A percentile compares a stretch with the other conserved stretches of the same genome.
Conservation (phyloP, 2,329 filamentous ascomycete genomes). For the Sordariomycetes sp. region DNA sequence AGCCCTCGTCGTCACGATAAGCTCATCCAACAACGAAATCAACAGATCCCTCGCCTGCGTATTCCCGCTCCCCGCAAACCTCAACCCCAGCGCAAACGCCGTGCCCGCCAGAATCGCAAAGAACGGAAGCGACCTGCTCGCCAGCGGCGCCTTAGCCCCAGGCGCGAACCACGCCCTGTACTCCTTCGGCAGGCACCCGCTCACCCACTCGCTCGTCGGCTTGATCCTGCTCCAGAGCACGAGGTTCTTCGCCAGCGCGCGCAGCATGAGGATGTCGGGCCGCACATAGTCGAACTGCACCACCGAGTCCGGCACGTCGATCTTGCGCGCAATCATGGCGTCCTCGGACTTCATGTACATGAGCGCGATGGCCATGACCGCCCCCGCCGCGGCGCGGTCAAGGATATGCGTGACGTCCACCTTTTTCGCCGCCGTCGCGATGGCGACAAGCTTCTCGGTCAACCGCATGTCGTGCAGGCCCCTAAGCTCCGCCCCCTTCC, state of each 20-base stretch:
- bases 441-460: conserved; percentile 71
- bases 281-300: conserved; percentile 92
- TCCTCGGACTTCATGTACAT: conserved; percentile 98
- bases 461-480: conserved; percentile 90
- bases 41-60: conserved; percentile 65
- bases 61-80: conserved; percentile 62
- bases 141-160: conserved; percentile 44
- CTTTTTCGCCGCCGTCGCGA: conserved; percentile 81
- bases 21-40: conserved; percentile 72
- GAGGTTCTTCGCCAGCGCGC: conserved; percentile 78
- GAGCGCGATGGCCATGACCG: conserved; percentile 76
- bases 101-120: conserved; percentile 86
- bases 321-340: conserved; percentile 71
- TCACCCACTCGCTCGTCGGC: conserved; percentile 62
- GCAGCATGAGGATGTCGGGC: conserved; percentile 80
- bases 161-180: conserved; percentile 54
- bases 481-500: conserved; percentile 74
- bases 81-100: conserved; percentile 65
- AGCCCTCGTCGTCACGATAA: conserved; percentile 60
- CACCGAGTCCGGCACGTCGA: conserved; percentile 81
- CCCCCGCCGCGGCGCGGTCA: conserved; percentile 86
- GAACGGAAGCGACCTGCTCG: conserved; percentile 77
- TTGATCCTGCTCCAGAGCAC: conserved; percentile 86
- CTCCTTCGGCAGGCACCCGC: conserved; percentile 54
- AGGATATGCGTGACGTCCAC: conserved; percentile 87